These are phyloP conservation scores for Penicillium sp. DNA, from an alignment of 2,329 filamentous ascomycete genomes.

Conservation along the genomic window DNA sequence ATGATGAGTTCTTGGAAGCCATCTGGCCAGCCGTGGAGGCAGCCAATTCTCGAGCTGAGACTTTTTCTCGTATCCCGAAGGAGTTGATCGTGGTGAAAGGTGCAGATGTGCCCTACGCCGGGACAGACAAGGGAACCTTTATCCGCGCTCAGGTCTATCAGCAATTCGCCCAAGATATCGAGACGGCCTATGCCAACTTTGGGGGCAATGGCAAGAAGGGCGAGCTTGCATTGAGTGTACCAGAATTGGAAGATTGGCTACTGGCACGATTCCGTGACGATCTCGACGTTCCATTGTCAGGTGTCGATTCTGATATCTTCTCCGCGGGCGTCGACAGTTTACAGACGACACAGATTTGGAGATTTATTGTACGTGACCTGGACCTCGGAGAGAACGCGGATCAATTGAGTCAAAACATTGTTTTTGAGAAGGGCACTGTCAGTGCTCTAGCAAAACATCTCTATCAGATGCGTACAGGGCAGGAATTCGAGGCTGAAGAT, in stretches of 20 bases:
- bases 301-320: constrained; percentile 60
- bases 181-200: constrained; percentile 49
- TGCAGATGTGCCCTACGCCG: constrained; percentile 49
- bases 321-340: constrained; percentile 60
- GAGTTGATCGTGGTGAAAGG: constrained; percentile 58
- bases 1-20: constrained; percentile 45
- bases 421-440: constrained; percentile 61
- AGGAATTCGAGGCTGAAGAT: constrained; percentile 35
- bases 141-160: constrained; percentile 56
- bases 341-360: constrained; percentile 59
- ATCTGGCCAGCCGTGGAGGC: constrained; percentile 56
- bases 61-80: constrained; percentile 56
- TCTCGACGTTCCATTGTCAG: constrained; percentile 17
- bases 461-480: constrained; percentile 45
- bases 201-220: constrained; percentile 42
- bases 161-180: constrained; percentile 52
- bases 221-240: constrained; percentile 16
- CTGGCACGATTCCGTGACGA: constrained; percentile 42
- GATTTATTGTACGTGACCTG: constrained; percentile 54
- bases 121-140: constrained; percentile 60
- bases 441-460: constrained; percentile 51
- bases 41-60: constrained; percentile 55
- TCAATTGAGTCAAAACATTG: constrained; percentile 57
- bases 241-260: constrained; percentile 43
- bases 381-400: constrained; percentile 47